phyloP scores from a whole-genome alignment of 2,329 filamentous ascomycete species.

The Aspergillus clavatus region DNA sequence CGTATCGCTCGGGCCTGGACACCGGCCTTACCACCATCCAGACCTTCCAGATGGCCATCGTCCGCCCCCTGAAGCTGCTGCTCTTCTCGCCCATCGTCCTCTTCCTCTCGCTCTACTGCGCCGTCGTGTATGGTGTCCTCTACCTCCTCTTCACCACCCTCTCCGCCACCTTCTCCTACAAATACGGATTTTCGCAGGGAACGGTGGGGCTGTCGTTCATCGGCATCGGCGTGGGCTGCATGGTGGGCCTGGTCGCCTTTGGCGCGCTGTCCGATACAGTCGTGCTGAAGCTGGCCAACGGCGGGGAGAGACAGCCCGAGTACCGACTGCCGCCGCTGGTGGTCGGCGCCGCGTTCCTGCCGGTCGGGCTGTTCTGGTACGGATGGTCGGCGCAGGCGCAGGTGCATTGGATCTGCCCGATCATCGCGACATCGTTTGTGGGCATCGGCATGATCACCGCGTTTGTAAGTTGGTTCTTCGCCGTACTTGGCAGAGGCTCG shows the following conservation, averaged over 20 bases:
- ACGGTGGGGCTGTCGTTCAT: slow-evolving; percentile 44
- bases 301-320: slow-evolving; percentile 30
- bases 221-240: slow-evolving; percentile 40
- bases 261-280: slow-evolving; percentile 22
- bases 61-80: slow-evolving; percentile 41
- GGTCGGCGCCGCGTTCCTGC: slow-evolving; percentile 48
- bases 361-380: slow-evolving; percentile 38
- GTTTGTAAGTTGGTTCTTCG: slow-evolving; percentile 10
- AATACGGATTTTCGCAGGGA: slow-evolving; percentile 43
- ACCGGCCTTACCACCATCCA: slow-evolving; percentile 32
- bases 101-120: slow-evolving; percentile 45
- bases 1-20: slow-evolving; percentile 23
- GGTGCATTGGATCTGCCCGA: slow-evolving; percentile 54
- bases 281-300: slow-evolving; percentile 21
- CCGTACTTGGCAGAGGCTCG: too few species aligned
- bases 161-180: slow-evolving; percentile 42
- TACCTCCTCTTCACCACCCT: slow-evolving; percentile 51
- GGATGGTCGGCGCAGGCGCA: slow-evolving; percentile 47
- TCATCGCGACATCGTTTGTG: slow-evolving; percentile 47
- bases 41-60: slow-evolving; percentile 38
- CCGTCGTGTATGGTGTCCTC: slow-evolving; percentile 48
- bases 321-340: slow-evolving; percentile 49
- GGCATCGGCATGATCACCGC: slow-evolving; percentile 29
- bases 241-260: slow-evolving; percentile 27
- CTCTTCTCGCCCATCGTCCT: slow-evolving; percentile 35